Evolutionary conservation across 768 basidiomycete genomes (phyloP), one percentile per base, ranked within the genome.

Genomic region (Tubosaeta sp.): DNA sequence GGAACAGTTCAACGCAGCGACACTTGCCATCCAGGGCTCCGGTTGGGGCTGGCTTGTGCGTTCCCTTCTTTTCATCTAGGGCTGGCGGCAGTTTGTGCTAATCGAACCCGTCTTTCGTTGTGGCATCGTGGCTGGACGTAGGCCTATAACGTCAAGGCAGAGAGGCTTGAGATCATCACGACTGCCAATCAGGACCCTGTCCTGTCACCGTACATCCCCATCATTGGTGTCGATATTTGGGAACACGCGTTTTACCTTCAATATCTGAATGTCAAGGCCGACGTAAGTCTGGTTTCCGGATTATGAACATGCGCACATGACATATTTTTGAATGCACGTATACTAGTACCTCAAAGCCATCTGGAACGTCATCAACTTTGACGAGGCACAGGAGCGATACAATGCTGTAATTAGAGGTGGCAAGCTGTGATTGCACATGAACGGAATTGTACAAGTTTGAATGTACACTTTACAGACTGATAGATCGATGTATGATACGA

Each of bases 151-250:
- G 76, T 82, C 26, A 51, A 65, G 51, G 82, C 73, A 57, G 83
- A 83, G 72, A 76, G 75, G 60, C 83, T 99, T 51, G 93, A 95
- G 76, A 81, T 97, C 59, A 73, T 81, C 46, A 95, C 97, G 39
- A 98, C 97, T 31, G 69, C 92, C 6, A 98, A 99, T 81, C 97
- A 99, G 76, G 95, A 97, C 68, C 95, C 94, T 53, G 79, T 95
- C 46, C 72, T 91, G 59, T 68, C 73, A 43, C 38, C 38, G 1
- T 85, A 83, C 65, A 71, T 81, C 50, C 91, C 93, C 50, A 80
- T 97, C 74, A 88, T 95, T 60, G 92, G 93, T 41, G 86, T 97
- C 60, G 93, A 95, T 59, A 84, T 95, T 65, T 95, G 93, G 93
- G 92, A 95, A 73, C 93, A 95, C 65, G 91, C 92, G 48, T 92